Percentiles rank a stretch among this genome's conserved stretches.
Evolutionary conservation across 164 flowering plant genomes (phyloP).

Genomic region (Piper betle): DNA sequence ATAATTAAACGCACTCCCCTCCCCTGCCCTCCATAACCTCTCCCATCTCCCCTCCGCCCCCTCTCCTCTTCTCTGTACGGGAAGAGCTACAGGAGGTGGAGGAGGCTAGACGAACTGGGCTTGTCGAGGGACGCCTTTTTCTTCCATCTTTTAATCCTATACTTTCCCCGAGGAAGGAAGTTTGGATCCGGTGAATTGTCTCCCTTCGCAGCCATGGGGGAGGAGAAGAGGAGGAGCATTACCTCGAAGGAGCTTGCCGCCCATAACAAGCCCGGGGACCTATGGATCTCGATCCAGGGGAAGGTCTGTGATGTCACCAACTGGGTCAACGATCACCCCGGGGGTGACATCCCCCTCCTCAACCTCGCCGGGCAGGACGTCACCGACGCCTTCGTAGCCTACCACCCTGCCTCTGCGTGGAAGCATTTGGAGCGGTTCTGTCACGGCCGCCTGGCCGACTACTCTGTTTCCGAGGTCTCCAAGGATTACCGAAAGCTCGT

Average conservation of each 20-base stretch:
- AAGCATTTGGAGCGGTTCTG: slow-evolving; percentile 39
- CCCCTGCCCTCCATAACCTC: no score
- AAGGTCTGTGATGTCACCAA: slow-evolving; percentile 64
- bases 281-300: slow-evolving; percentile 89
- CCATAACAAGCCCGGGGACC: slow-evolving; percentile 53
- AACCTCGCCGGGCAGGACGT: slow-evolving; percentile 66
- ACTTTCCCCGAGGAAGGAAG: no score
- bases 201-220: slow-evolving; percentile 41
- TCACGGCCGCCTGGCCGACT: slow-evolving; percentile 46
- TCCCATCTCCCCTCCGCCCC: no score
- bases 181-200: no score
- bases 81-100: no score
- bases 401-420: slow-evolving; percentile 77
- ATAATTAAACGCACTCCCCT: no score
- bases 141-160: no score
- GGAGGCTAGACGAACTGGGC: no score
- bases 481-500: slow-evolving; percentile 47
- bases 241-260: slow-evolving; percentile 35
- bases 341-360: slow-evolving; percentile 52
- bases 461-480: slow-evolving; percentile 50
- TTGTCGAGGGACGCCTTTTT: no score
- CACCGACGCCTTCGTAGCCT: slow-evolving; percentile 70
- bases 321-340: slow-evolving; percentile 68
- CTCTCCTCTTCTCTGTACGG: no score
- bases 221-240: slow-evolving; percentile 34